phyloP scores from a whole-genome alignment of 2,329 filamentous ascomycete species.

The Pestalotiopsis sp. region DNA sequence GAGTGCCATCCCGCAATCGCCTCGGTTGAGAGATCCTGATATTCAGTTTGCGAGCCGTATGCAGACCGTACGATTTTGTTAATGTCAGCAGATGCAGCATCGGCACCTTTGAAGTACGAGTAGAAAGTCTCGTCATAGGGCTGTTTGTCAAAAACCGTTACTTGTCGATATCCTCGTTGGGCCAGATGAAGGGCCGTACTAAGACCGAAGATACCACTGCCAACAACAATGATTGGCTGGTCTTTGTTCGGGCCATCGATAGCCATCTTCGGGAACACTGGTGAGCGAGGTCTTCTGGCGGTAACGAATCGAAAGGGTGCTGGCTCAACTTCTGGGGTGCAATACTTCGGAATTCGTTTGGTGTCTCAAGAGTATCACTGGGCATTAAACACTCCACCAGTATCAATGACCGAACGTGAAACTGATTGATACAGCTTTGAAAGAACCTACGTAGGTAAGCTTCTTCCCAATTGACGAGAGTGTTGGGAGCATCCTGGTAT shows the following conservation, averaged over 20 bases:
- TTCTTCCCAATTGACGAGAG: too few species aligned
- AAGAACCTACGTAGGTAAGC: too few species aligned
- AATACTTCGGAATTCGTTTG: too few species aligned
- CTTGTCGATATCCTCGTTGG: conserved; percentile 45
- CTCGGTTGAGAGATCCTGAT: conserved; percentile 47
- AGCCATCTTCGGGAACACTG: background rate
- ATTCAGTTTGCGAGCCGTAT: conserved; percentile 47
- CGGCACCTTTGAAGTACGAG: conserved; percentile 40
- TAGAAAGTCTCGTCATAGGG: conserved; percentile 43
- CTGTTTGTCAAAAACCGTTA: conserved; percentile 53
- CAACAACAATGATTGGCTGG: conserved; percentile 39
- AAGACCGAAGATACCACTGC: conserved; percentile 44
- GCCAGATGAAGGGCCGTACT: conserved; percentile 45
- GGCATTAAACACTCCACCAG: background rate
- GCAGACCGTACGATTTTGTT: conserved; percentile 47
- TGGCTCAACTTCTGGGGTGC: too few species aligned
- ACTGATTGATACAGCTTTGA: background rate
- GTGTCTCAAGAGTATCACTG: background rate
- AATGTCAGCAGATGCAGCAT: conserved; percentile 37
- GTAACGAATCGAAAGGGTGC: too few species aligned
- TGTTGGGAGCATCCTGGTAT: too few species aligned
- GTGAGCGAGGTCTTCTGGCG: too few species aligned
- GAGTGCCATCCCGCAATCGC: conserved; percentile 42
- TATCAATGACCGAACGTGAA: background rate
- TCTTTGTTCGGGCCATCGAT: background rate